Conservation (phyloP, 345 rosid genomes). For the Carallia brachiata region DNA sequence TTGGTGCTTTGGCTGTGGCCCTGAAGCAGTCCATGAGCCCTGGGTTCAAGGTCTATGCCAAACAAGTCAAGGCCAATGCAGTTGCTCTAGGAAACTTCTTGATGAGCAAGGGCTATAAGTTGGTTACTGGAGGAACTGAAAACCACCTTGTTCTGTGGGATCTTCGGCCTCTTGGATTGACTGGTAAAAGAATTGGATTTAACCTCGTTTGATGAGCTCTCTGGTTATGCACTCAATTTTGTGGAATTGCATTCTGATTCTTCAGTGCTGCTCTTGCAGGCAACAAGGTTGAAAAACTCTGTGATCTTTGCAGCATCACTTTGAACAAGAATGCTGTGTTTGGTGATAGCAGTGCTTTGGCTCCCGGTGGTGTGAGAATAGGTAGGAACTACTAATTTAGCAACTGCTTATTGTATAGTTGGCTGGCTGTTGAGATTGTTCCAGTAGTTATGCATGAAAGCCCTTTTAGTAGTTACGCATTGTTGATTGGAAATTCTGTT, state of each 20-base stretch:
- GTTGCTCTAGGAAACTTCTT: slow-evolving; percentile 87
- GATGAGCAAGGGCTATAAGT: slow-evolving; percentile 73
- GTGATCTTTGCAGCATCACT: slow-evolving; percentile 93
- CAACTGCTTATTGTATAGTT: too few relatives aligned
- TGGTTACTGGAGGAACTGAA: slow-evolving; percentile 97
- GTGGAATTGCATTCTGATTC: slow-evolving; percentile 5
- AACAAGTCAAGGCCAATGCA: slow-evolving; percentile 97
- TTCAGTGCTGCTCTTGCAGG: slow-evolving; percentile 41
- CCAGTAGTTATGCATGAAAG: not conserved
- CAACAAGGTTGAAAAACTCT: slow-evolving; percentile 98
- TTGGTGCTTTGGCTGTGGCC: slow-evolving; percentile 98
- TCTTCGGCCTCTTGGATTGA: slow-evolving; percentile 97
- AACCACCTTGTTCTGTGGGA: slow-evolving; percentile 99
- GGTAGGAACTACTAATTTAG: slow-evolving; percentile 43
- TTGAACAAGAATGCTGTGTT: slow-evolving; percentile 99
- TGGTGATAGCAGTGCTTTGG: slow-evolving; percentile 99
- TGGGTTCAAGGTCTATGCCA: slow-evolving; percentile 93
- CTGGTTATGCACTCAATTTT: not conserved
- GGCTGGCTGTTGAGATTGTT: not conserved
- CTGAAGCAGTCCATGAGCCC: slow-evolving; percentile 81
- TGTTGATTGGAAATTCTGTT: slow-evolving; percentile 10
- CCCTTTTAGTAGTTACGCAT: not conserved
- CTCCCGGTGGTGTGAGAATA: slow-evolving; percentile 98
- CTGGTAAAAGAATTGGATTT: slow-evolving; percentile 44
- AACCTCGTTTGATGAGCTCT: not conserved